phyloP scores from a whole-genome alignment of 495 filamentous ascomycete genomes.

The Eremomyces bilateralis region DNA sequence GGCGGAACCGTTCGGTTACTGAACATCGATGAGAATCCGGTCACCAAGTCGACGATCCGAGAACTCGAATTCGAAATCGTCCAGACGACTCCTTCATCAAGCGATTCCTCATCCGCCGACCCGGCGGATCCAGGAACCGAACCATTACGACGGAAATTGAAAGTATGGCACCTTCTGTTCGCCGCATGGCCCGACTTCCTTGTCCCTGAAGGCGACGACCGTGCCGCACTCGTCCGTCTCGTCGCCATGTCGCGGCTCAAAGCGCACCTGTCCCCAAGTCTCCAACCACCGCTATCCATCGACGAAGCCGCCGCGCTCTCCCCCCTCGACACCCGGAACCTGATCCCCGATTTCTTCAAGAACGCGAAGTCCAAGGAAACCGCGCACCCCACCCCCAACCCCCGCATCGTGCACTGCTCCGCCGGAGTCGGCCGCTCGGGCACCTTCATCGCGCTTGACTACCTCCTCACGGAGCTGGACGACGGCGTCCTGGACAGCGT shows the following conservation, averaged over 20 bases:
- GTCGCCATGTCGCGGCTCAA: slow-evolving; percentile 55
- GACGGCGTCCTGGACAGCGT: slow-evolving; percentile 39
- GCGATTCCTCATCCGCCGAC: too few species aligned
- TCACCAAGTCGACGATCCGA: slow-evolving; percentile 31
- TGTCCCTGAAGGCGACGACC: slow-evolving; percentile 60
- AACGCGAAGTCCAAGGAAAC: slow-evolving; percentile 22
- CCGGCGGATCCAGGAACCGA: too few species aligned
- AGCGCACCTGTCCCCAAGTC: too few species aligned
- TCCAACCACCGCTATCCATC: too few species aligned
- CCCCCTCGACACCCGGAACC: too few species aligned
- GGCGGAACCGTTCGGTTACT: slow-evolving; percentile 27
- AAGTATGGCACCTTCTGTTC: slow-evolving; percentile 84
- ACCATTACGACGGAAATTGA: too few species aligned
- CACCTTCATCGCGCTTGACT: slow-evolving; percentile 88
- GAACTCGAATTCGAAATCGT: slow-evolving; percentile 31
- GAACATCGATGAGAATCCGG: slow-evolving; percentile 24
- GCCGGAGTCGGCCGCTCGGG: slow-evolving; percentile 87
- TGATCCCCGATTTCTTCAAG: too few species aligned
- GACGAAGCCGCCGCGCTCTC: too few species aligned
- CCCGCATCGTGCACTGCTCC: slow-evolving; percentile 80
- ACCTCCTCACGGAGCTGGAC: slow-evolving; percentile 62
- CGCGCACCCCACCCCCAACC: slow-evolving; percentile 34
- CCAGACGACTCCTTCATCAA: too few species aligned
- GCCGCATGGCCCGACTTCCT: slow-evolving; percentile 87
- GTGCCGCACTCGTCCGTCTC: slow-evolving; percentile 54